Base-by-base conservation (phyloP, 1,284 basidiomycete species). In the Papiliotrema nemorosa region DNA sequence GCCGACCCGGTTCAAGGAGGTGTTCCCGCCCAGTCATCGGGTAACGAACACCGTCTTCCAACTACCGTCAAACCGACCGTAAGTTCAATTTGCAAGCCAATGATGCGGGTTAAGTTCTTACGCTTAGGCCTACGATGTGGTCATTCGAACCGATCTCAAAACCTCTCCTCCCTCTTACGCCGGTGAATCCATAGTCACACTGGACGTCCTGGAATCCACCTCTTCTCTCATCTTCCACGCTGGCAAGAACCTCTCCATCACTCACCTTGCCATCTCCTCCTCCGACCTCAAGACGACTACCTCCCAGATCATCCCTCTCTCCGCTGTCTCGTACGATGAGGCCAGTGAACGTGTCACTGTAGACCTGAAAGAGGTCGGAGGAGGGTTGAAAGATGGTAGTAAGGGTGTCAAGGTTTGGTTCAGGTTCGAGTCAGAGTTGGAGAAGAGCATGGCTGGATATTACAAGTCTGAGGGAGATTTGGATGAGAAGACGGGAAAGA, bases 91-190 rank as follows among this genome's bases (percentile, higher is more conserved):
- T 20, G 20, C 29, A 37, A 20, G 5, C 14, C 18, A 9, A 24
- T 7, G 13, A 29, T 31, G 13, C 12, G 21, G 4, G 29, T n/a
- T 5, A 26, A 43, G 29, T 5, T 35, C 39, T n/a, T 7, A 27
- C 34, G 16, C 35, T 20, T 21, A 43, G 24, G 89, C 93, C 73
- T 97, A 96, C 75, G 87, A 78, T 63, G 74, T 96, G 46, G 85
- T 83, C 43, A 78, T 94, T 74, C 85, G 78, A 70, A 93, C 92
- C 3, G 87, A 94, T 74, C 81, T 97, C 47, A 80, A 86, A 54
- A 79, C 80, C 22, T 78, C 82, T 47, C 80, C 75, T 20, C 67
- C 66, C 20, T 49, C 58, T 20, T 97, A 92, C 69, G 79, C 83
- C 35, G 93, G 93, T 37, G 80, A 86, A 51, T 88, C 85, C 27